Evolutionary conservation across 176 grass and related monocot genomes (phyloP).

Genomic region (Musa beccarii): DNA sequence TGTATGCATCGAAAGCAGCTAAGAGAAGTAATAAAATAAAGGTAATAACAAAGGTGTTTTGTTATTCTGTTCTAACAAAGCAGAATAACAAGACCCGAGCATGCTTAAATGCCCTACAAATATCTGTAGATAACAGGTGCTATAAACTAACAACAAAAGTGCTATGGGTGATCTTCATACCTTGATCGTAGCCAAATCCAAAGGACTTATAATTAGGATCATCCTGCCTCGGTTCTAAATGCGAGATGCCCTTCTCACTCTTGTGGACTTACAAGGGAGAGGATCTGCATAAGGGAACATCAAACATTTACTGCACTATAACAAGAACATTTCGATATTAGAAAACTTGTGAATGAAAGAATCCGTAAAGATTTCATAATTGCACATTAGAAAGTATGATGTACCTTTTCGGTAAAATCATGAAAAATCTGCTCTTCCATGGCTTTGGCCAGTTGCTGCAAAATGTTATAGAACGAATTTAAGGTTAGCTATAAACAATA

Average conservation of each 20-base stretch:
- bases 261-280: not conserved
- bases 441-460: not conserved
- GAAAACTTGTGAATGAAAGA: not conserved
- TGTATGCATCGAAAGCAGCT: no score
- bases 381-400: not conserved
- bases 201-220: no score
- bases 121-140: no score
- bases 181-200: no score
- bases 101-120: no score
- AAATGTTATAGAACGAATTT: not conserved
- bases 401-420: slow-evolving; percentile 8
- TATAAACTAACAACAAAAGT: no score
- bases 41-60: no score
- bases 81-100: no score
- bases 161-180: no score
- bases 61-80: no score
- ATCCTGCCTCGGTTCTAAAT: not conserved
- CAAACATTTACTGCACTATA: not conserved
- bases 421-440: not conserved
- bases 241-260: not conserved
- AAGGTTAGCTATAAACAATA: not conserved
- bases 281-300: not conserved
- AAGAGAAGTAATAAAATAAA: no score
- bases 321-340: not conserved
- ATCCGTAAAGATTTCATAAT: not conserved